Conservation (phyloP, 306 rosid genomes). For the Trichosanthes truncata region DNA sequence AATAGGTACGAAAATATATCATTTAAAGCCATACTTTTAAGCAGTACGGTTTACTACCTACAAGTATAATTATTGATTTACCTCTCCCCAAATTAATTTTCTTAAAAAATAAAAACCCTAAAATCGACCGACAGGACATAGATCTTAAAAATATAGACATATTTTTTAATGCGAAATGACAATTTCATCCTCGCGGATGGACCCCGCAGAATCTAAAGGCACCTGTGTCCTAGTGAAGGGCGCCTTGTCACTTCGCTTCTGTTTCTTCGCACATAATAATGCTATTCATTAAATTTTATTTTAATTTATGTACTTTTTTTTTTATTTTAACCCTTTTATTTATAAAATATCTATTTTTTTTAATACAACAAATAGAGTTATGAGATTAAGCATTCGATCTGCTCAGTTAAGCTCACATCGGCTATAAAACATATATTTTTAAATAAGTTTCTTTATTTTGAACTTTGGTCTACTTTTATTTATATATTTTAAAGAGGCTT, state of each 20-base stretch:
- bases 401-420: no score
- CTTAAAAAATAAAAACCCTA: background rate
- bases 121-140: conserved; percentile 7
- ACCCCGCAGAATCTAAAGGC: conserved; percentile 29
- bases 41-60: background rate
- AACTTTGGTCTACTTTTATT: no score
- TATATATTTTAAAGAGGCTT: no score
- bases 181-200: background rate
- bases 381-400: no score
- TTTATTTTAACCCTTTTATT: no score
- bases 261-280: background rate
- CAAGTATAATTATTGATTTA: background rate
- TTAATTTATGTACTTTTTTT: no score
- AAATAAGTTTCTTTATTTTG: no score
- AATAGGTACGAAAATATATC: background rate
- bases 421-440: no score
- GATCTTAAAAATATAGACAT: background rate
- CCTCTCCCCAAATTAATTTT: background rate
- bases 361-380: no score
- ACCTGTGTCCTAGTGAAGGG: background rate
- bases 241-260: background rate
- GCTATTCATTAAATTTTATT: background rate
- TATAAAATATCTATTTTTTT: no score
- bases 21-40: background rate
- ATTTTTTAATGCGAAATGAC: background rate